Base-by-base conservation (phyloP, 257 asterid species). In the Solanum dulcamara region DNA sequence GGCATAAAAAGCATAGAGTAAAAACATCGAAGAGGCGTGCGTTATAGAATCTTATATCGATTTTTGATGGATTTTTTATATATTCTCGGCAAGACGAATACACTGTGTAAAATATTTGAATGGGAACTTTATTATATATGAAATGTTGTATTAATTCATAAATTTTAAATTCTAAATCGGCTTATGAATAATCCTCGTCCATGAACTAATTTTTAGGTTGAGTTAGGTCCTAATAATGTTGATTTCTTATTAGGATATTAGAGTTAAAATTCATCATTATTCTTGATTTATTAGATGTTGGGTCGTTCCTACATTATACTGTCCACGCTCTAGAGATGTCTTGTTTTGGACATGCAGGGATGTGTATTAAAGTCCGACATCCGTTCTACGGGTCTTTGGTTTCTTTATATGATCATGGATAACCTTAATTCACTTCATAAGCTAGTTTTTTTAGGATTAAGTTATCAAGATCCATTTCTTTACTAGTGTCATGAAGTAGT, bases 111-210 rank as follows among this genome's bases (percentile, higher is more conserved):
- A 38, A 59, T 20, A 55, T 10, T 59, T 59, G 67, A 59, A 3
- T 24, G 2, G n/a, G 30, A 57, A 57, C 12, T 9, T 2, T n/a
- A 55, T 22, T 22, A 3, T n/a, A 59, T 24, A 26, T 26, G 4
- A 60, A 12, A 0, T 11, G 1, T 60, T 2, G 5, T 0, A 28
- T 1, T 8, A 28, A 26, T 0, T 11, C 1, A 13, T 26, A 12
- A 62, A 62, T 0, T 12, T 62, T 0, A 62, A 62, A 62, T 1
- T 28, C 5, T 26, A 0, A 12, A 62, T 3, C 4, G 3, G 2
- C 10, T 4, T 5, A 1, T 62, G 2, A 62, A 62, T 13, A 62
- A 62, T 62, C 5, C 10, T 62, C 38, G 13, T 12, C 1, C 0
- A 26, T 62, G 2, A 62, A 0, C 37, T 62, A 26, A 12, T 11